Evolutionary conservation across 129 eudicot genomes (phyloP).

Genomic region (Centella asiatica): DNA sequence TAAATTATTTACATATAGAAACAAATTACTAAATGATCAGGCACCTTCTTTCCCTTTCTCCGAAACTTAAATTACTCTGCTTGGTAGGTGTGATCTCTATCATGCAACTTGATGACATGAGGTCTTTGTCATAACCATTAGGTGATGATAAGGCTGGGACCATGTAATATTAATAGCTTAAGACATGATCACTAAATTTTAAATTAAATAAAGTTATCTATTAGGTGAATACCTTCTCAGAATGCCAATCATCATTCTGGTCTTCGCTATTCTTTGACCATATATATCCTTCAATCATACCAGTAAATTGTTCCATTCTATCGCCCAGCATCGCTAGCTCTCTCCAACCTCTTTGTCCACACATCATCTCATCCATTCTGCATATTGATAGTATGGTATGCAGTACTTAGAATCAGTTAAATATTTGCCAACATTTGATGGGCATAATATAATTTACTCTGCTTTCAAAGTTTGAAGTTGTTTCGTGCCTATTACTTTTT

Average conservation of each 20-base stretch:
- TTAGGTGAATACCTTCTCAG: slow-evolving; percentile 44
- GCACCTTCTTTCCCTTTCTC: too few relatives aligned
- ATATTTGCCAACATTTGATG: slow-evolving; percentile 4
- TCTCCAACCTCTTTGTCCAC: slow-evolving; percentile 62
- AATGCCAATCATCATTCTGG: slow-evolving; percentile 37
- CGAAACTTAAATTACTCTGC: too few relatives aligned
- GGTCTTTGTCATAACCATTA: background rate
- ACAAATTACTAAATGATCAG: too few relatives aligned
- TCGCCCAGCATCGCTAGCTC: slow-evolving; percentile 50
- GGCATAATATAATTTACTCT: background rate
- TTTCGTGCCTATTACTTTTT: background rate
- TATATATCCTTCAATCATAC: slow-evolving; percentile 40
- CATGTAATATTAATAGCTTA: slow-evolving; percentile 2
- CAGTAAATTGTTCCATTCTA: slow-evolving; percentile 35
- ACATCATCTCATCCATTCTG: slow-evolving; percentile 97
- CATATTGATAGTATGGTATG: slow-evolving; percentile 16
- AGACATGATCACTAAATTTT: background rate
- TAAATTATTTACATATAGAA: too few relatives aligned
- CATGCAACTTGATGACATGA: background rate
- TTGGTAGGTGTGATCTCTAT: too few relatives aligned
- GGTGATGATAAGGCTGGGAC: slow-evolving; percentile 6
- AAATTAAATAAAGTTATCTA: background rate
- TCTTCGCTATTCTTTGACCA: slow-evolving; percentile 32
- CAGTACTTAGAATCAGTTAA: slow-evolving; percentile 15
- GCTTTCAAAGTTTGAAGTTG: background rate